Evolutionary conservation across 2,329 filamentous ascomycete species (phyloP).

Genomic region (Raffaelea ambrosiae): DNA sequence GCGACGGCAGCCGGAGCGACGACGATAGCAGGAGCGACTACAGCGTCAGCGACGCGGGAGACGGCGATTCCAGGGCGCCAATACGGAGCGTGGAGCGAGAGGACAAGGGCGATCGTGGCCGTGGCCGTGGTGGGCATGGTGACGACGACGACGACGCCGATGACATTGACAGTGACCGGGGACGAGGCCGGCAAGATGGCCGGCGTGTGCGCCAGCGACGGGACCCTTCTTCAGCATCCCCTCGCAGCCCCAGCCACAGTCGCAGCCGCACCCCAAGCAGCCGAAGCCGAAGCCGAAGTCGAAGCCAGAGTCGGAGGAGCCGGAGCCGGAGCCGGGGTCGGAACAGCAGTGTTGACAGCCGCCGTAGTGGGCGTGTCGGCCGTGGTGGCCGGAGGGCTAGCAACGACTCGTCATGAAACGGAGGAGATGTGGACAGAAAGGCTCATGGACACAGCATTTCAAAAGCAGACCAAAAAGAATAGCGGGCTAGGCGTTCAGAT

Average conservation of each 20-base stretch:
- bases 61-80: not conserved
- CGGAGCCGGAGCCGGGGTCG: not conserved
- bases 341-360: not conserved
- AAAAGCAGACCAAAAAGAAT: too few relatives aligned
- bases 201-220: slow-evolving; percentile 1
- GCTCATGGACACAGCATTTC: too few relatives aligned
- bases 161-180: not conserved
- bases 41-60: not conserved
- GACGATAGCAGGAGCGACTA: too few relatives aligned
- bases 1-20: not conserved
- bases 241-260: not conserved
- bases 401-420: too few relatives aligned
- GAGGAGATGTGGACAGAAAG: too few relatives aligned
- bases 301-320: slow-evolving; percentile 1
- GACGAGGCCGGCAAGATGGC: not conserved
- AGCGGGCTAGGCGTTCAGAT: too few relatives aligned
- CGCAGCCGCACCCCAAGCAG: slow-evolving; percentile 2
- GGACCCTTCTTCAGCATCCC: not conserved
- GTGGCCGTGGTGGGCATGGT: not conserved
- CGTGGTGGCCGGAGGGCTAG: too few relatives aligned
- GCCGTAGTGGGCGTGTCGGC: too few relatives aligned
- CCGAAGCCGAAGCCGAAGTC: not conserved
- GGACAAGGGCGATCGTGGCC: not conserved
- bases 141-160: not conserved
- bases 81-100: not conserved